Base-by-base conservation (phyloP, 176 grass and related monocot genomes). In the Coix lacrymajobi region DNA sequence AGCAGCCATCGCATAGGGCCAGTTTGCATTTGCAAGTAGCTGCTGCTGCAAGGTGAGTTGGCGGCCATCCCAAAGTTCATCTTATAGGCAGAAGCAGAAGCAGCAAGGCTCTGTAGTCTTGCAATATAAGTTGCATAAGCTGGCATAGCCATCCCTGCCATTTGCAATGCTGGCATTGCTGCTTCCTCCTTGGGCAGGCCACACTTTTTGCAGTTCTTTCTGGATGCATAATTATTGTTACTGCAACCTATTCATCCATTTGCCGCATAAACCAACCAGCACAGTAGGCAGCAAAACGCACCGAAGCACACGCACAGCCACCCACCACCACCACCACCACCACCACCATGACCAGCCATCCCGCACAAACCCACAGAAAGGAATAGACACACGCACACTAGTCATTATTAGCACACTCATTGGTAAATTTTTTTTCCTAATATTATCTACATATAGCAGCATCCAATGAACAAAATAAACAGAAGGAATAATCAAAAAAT, bases 141-240 rank as follows among this genome's bases (percentile, higher is more conserved):
- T 76, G 91, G 76, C 70, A 99, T 66, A 56, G 89, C 56, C 49
- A 90, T 80, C 74, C 93, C 92, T 68, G 89, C 89, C 85, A 99
- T 88, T 86, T 93, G 82, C 82, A 98, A 57, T 61, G 92, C 88
- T 73, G 93, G 85, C 85, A 98, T 85, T 69, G 96, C 96, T 39
- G 89, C 93, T 91, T 99, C 93, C 76, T 99, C 96, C 93, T 95
- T 99, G 29, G 93, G 68, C 46, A 95, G 89, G 80, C 90, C 84
- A 76, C 96, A 99, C 72, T 99, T 99, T 91, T 99, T 99, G 86
- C 96, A 99, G 75, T 93, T 86, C 82, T 94, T 92, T 99, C 96
- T 99, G 82, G 96, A 99, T 80, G 96, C 96, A 93, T 99, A 99
- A 90, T 99, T 99, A 86, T 99, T 99, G 87, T 99, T 99, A 92